These are phyloP conservation scores for Galerina marginata DNA, from an alignment of 768 basidiomycete genomes.

Conservation along the genomic window DNA sequence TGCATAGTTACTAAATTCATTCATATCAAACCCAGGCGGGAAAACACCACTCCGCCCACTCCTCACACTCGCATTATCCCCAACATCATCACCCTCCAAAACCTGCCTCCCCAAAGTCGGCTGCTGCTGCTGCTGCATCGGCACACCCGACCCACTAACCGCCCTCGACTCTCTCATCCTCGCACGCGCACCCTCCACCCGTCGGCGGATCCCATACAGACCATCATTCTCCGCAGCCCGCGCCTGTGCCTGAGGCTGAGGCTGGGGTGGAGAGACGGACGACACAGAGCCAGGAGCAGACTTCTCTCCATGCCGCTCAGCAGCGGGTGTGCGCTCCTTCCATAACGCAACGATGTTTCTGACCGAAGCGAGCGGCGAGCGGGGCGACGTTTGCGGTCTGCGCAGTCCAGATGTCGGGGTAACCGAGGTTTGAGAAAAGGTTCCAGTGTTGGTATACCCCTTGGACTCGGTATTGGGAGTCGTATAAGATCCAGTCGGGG, in stretches of 20 bases:
- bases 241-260: constrained; percentile 26
- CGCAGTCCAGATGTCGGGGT: constrained; percentile 63
- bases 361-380: constrained; percentile 75
- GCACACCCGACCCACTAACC: constrained; percentile 15
- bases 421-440: constrained; percentile 46
- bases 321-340: constrained; percentile 75
- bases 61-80: constrained; percentile 35
- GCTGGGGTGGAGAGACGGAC: constrained; percentile 38
- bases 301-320: constrained; percentile 40
- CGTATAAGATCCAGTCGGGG: constrained; percentile 39
- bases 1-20: constrained; percentile 51
- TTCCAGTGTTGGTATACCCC: constrained; percentile 32
- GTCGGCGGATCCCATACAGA: constrained; percentile 56
- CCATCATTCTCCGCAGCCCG: constrained; percentile 42
- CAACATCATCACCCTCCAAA: constrained; percentile 13
- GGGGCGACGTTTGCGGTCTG: constrained; percentile 67
- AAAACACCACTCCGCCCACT: constrained; percentile 37
- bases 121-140: neutral
- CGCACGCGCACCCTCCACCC: constrained; percentile 44
- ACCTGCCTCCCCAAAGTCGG: too few relatives aligned
- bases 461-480: constrained; percentile 36
- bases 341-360: constrained; percentile 81
- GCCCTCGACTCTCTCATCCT: constrained; percentile 38
- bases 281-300: constrained; percentile 45
- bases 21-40: constrained; percentile 50